Base-by-base conservation (phyloP, 352 stramenopile species). In the Phytopythium boreale region DNA sequence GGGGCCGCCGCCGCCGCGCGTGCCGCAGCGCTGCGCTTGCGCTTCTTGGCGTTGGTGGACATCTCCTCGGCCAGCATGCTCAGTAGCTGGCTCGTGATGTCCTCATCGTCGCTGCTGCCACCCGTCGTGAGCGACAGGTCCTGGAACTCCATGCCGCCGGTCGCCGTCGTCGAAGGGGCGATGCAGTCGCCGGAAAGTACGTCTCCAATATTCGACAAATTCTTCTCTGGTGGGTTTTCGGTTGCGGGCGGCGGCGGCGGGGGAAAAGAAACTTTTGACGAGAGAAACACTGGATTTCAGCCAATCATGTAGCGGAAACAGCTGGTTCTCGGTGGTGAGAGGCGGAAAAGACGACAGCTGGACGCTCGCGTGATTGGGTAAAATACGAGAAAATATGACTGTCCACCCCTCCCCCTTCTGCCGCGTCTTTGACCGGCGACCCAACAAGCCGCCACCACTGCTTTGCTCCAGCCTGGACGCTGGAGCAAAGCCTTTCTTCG, bases 61-160 rank as follows among this genome's bases (percentile, higher is more conserved):
- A 79, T 79, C 56, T 79, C 69, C 61, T 79, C 71, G 52, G 68
- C 71, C 63, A 79, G 50, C 69, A 79, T 79, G 17, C 68, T 76
- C 51, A 79, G 69, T 61, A 79, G 27, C 37, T 76, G 68, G 66
- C 71, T 76, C 59, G 71, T 76, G 43, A 79, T 79, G 55, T 79
- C 69, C 56, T 79, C 71, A 52, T 79, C 69, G 52, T 79, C 71
- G 65, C 74, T 65, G 59, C 69, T 69, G 57, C 44, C 59, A 46
- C 46, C 46, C n/a, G 43, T 34, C 27, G 39, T 41, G 15, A 60
- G 34, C 34, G 55, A 29, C 37, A 60, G 36, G n/a, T 60, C 55
- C 36, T 60, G 34, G 55, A 60, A 60, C 31, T 60, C 19, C 55
- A 60, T 60, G 17, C 15, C 34, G 34, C 31, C 31, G 27, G 27